A percentile compares a stretch with the other conserved stretches of the same genome.
phyloP scores from a whole-genome alignment of 2,329 filamentous ascomycete genomes.

The Pseudofabraea citricarpa region DNA sequence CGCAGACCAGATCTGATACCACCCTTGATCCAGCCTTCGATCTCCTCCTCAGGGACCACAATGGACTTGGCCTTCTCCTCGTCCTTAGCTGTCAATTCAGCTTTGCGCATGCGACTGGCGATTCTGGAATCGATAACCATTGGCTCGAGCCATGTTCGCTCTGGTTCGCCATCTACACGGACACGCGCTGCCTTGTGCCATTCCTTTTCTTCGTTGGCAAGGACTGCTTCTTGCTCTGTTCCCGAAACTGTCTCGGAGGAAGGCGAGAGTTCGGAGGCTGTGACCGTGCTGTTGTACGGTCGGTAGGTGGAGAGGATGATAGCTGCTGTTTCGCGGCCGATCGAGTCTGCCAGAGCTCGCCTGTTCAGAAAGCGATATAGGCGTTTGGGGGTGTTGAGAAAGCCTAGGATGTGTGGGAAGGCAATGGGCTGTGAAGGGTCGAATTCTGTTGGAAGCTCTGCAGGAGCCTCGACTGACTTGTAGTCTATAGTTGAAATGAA shows the following conservation, averaged over 20 bases:
- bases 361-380: constrained; percentile 85
- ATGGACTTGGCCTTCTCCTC: constrained; percentile 62
- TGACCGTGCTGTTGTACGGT: constrained; percentile 33
- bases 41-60: constrained; percentile 59
- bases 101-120: constrained; percentile 72
- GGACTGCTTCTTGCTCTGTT: constrained; percentile 58
- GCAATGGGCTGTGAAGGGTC: constrained; percentile 67
- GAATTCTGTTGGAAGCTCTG: constrained; percentile 64
- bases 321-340: constrained; percentile 83
- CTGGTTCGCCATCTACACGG: constrained; percentile 45
- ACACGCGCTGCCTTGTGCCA: constrained; percentile 81
- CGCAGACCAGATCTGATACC: constrained; percentile 45
- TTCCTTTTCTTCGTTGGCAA: constrained; percentile 69
- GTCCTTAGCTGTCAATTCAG: constrained; percentile 64
- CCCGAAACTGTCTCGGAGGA: constrained; percentile 5
- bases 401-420: constrained; percentile 88
- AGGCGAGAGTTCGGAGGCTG: constrained; percentile 36
- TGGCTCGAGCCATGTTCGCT: constrained; percentile 71
- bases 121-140: constrained; percentile 75
- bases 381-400: constrained; percentile 82
- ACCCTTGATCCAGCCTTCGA: constrained; percentile 66
- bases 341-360: constrained; percentile 76
- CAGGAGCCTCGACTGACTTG: constrained; percentile 56
- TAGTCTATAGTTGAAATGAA: constrained; percentile 75
- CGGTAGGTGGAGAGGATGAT: constrained; percentile 62